These are phyloP conservation scores for Aegilops bicornis DNA, from an alignment of 176 grass and related monocot genomes.

Conservation along the genomic window DNA sequence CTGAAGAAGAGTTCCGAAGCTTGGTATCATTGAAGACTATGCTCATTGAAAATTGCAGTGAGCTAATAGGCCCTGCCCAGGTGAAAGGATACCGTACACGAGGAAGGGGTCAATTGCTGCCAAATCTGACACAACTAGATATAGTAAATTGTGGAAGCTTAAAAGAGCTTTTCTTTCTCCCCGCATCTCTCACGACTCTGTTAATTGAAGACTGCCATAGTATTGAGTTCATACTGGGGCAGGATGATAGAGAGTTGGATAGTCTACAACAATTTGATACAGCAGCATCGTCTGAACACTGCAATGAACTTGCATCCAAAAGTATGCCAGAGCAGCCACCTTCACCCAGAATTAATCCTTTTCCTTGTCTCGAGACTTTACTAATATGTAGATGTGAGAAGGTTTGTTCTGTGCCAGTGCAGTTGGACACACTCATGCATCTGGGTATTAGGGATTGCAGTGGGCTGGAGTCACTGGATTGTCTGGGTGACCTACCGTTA, in stretches of 20 bases:
- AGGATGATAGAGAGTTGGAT: background rate
- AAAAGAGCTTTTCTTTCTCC: background rate
- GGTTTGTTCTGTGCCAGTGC: background rate
- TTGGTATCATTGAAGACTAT: background rate
- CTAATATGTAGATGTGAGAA: accelerated
- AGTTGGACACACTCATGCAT: background rate
- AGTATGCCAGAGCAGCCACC: background rate
- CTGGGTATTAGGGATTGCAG: accelerated
- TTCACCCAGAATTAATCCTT: background rate
- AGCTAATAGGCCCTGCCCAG: background rate
- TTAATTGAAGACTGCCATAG: accelerated
- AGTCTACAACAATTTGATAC: background rate
- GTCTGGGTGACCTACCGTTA: background rate
- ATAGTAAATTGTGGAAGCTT: accelerated
- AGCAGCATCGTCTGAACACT: background rate
- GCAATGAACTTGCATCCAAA: background rate
- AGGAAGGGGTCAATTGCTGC: background rate
- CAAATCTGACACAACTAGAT: accelerated
- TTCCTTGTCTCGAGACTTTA: background rate
- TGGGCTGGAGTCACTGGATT: background rate
- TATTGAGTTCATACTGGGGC: background rate
- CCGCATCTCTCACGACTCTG: background rate
- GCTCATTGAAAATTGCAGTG: accelerated
- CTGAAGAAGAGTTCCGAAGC: slow-evolving; percentile 2
- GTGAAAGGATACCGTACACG: background rate